Evolutionary conservation across 169 alveolate species (phyloP).

Genomic region (Amoebophrya sp.): DNA sequence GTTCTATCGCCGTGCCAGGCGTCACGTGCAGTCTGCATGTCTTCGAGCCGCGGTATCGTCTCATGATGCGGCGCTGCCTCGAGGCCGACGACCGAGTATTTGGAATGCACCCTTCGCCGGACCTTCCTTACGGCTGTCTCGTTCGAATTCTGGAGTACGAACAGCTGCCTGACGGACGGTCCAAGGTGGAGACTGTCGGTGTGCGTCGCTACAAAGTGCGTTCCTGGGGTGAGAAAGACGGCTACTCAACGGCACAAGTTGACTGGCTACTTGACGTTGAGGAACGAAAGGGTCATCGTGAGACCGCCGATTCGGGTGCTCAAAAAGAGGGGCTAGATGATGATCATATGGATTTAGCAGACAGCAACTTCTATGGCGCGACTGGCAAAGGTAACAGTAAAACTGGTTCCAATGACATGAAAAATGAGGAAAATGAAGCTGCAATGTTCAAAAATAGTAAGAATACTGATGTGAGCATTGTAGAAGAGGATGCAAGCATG

Average conservation of each 20-base stretch:
- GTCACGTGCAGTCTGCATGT: slow-evolving; percentile 8
- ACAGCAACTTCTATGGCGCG: too few relatives aligned
- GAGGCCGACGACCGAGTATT: not conserved
- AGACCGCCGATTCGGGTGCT: too few relatives aligned
- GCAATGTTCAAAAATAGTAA: too few relatives aligned
- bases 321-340: too few relatives aligned
- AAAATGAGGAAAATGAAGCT: too few relatives aligned
- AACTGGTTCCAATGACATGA: too few relatives aligned
- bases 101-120: not conserved
- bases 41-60: slow-evolving; percentile 7
- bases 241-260: not conserved
- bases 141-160: not conserved
- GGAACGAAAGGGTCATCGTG: too few relatives aligned
- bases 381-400: too few relatives aligned
- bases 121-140: not conserved
- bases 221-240: not conserved
- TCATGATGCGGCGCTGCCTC: slow-evolving; percentile 22
- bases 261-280: not conserved
- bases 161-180: slow-evolving; percentile 1
- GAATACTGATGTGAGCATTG: too few relatives aligned
- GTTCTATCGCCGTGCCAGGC: not conserved
- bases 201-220: not conserved
- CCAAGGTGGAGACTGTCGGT: not conserved
- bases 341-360: too few relatives aligned
- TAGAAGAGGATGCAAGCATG: too few relatives aligned